Conservation (phyloP, 2,329 filamentous ascomycete genomes). For the Microdochium trichocladiopsis region DNA sequence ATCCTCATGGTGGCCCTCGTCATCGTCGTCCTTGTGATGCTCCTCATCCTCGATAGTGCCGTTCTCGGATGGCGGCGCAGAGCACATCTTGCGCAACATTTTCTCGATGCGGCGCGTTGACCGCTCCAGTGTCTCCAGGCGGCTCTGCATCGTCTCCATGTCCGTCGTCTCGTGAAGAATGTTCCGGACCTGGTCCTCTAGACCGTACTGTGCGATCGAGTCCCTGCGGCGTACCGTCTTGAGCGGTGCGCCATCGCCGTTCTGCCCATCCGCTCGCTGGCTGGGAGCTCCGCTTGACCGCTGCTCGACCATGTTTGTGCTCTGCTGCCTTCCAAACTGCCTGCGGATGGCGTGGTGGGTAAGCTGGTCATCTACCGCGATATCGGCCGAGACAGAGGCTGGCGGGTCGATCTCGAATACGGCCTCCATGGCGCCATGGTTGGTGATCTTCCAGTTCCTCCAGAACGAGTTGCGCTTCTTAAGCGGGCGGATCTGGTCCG, state of each 20-base stretch:
- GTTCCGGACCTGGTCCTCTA: constrained; percentile 41
- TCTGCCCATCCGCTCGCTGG: background rate
- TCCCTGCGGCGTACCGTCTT: constrained; percentile 39
- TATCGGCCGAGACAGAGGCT: constrained; percentile 48
- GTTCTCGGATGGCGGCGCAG: background rate
- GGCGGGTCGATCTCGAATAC: constrained; percentile 69
- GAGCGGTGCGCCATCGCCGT: constrained; percentile 3
- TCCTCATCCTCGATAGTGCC: constrained; percentile 7
- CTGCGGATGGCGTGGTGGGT: constrained; percentile 50
- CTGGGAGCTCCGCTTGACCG: background rate
- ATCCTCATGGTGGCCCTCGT: constrained; percentile 15
- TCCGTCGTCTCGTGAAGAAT: constrained; percentile 41
- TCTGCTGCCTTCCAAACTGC: constrained; percentile 43
- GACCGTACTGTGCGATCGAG: constrained; percentile 45
- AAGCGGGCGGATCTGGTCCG: constrained; percentile 6
- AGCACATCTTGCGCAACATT: constrained; percentile 32
- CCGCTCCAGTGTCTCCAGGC: constrained; percentile 43
- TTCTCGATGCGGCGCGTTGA: constrained; percentile 38
- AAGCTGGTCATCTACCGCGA: constrained; percentile 51
- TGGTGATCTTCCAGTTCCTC: constrained; percentile 61
- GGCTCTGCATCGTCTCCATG: constrained; percentile 31
- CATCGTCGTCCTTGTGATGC: constrained; percentile 14
- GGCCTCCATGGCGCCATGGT: constrained; percentile 63
- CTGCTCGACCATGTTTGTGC: constrained; percentile 18
- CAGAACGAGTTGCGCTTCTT: constrained; percentile 43